Percentiles rank a stretch among this genome's conserved stretches.
These are phyloP conservation scores for Microdochium nivale DNA, from an alignment of 2,329 filamentous ascomycete genomes.

Conservation along the genomic window DNA sequence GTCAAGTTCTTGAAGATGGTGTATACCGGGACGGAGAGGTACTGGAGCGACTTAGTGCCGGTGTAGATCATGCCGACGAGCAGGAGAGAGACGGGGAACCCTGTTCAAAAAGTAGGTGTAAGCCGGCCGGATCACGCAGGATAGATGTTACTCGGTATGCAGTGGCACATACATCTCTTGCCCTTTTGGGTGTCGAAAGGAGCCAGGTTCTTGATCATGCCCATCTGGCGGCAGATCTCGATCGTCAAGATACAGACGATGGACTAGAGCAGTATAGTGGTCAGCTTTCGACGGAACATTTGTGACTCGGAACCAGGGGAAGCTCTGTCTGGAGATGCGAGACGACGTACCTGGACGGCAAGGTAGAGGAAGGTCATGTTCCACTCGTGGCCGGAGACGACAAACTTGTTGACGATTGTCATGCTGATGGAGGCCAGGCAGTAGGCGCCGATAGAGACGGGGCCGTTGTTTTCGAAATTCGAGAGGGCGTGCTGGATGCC, in stretches of 20 bases:
- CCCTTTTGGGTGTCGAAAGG: conserved; percentile 82
- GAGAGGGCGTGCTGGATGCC: conserved; percentile 26
- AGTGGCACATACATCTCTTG: conserved; percentile 65
- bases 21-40: conserved; percentile 94
- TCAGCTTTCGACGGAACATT: background rate
- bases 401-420: conserved; percentile 99
- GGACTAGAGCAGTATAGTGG: conserved; percentile 45
- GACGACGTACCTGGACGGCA: conserved; percentile 65
- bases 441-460: conserved; percentile 78
- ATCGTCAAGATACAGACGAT: conserved; percentile 84
- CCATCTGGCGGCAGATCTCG: conserved; percentile 68
- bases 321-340: background rate
- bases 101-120: conserved; percentile 32
- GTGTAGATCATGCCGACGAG: conserved; percentile 99
- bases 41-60: conserved; percentile 89
- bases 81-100: conserved; percentile 93
- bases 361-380: conserved; percentile 97
- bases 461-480: conserved; percentile 64
- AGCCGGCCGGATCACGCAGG: conserved; percentile 3
- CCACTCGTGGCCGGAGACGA: conserved; percentile 82
- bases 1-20: conserved; percentile 99
- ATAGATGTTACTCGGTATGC: background rate
- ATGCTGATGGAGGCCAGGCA: conserved; percentile 96
- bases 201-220: conserved; percentile 74
- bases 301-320: background rate